Percentiles rank a stretch among this genome's conserved stretches.
These are phyloP conservation scores for Venturia nashicola DNA, from an alignment of 2,329 filamentous ascomycete genomes.

Conservation along the genomic window DNA sequence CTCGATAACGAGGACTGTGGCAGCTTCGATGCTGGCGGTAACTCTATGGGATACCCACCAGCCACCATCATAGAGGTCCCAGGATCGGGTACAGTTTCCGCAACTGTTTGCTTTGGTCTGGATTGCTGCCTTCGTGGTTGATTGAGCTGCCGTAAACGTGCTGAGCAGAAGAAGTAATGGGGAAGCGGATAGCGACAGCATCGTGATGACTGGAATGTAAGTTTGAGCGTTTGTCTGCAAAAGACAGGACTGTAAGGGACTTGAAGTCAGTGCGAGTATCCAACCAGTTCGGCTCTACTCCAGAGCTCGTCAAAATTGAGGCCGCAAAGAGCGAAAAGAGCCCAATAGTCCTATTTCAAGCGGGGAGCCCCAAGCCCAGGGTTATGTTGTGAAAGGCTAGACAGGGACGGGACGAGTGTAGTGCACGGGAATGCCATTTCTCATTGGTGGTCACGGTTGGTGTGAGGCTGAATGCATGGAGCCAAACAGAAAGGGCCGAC, in stretches of 20 bases:
- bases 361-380: not conserved
- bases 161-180: not conserved
- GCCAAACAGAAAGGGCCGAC: not conserved
- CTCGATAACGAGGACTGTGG: not conserved
- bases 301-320: not conserved
- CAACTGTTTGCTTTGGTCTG: not conserved
- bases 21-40: conserved; percentile 1
- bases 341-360: not conserved
- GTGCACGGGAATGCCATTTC: not conserved
- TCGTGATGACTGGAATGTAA: not conserved
- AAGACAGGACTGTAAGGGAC: too few relatives aligned
- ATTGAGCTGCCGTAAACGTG: not conserved
- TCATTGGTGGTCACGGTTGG: not conserved
- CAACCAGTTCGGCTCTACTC: not conserved
- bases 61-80: not conserved
- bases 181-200: not conserved
- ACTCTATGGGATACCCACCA: not conserved
- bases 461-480: not conserved
- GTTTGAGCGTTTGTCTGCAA: too few relatives aligned
- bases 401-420: not conserved
- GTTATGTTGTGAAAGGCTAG: not conserved
- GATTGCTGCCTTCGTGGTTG: not conserved
- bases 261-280: not conserved
- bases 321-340: not conserved
- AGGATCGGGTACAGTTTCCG: not conserved